Evolutionary conservation across 2,329 filamentous ascomycete species (phyloP).

Genomic region (Anisogramma anomala): DNA sequence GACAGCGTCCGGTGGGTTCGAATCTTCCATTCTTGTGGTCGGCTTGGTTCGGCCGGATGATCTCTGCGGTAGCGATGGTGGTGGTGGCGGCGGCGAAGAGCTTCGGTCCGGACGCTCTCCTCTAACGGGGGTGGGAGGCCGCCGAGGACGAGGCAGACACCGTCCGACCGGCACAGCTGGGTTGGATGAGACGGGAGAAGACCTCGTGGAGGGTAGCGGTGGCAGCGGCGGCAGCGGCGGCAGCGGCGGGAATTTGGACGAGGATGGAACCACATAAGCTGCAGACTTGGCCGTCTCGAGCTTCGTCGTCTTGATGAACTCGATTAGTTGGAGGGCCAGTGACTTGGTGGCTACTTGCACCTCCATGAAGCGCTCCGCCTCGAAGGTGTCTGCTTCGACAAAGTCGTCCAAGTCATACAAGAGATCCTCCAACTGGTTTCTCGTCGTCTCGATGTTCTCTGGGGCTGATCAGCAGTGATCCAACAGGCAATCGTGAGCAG

Average conservation of each 20-base stretch:
- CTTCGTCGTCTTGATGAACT: slow-evolving; percentile 25
- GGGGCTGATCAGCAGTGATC: background rate
- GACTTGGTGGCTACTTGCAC: slow-evolving; percentile 29
- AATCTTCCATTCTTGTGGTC: background rate
- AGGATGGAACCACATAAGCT: slow-evolving; percentile 6
- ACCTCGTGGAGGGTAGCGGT: background rate
- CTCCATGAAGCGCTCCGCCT: slow-evolving; percentile 25
- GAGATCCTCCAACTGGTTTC: slow-evolving; percentile 20
- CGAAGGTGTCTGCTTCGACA: slow-evolving; percentile 27
- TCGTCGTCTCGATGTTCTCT: slow-evolving; percentile 6
- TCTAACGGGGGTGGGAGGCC: background rate
- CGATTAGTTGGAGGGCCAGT: slow-evolving; percentile 29
- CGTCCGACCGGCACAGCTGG: background rate
- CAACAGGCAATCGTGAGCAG: background rate
- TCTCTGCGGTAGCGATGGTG: background rate
- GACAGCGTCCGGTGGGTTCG: background rate
- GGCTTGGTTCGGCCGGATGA: background rate
- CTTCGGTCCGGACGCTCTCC: background rate
- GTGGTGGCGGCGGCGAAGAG: background rate
- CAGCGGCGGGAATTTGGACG: slow-evolving; percentile 20
- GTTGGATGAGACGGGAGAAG: background rate
- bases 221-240: slow-evolving; percentile 19
- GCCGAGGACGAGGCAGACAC: background rate
- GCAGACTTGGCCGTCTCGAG: slow-evolving; percentile 16
- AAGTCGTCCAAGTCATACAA: slow-evolving; percentile 35